Conservation (phyloP, 2,329 filamentous ascomycete species). For the Albophoma yamanashiensis region DNA sequence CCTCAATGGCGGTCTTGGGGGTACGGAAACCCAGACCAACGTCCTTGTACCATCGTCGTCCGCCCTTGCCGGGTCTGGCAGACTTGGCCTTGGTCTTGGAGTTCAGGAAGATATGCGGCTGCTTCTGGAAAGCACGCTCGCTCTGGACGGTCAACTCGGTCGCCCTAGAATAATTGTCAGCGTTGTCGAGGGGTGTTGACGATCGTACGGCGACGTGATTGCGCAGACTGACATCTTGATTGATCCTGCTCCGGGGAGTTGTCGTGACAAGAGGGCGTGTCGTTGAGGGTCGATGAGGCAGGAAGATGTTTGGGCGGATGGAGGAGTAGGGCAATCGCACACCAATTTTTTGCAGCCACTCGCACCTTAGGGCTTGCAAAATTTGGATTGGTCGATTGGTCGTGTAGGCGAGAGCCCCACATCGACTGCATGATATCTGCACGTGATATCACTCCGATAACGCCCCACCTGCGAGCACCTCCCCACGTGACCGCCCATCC, state of each 20-base stretch:
- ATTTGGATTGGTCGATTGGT: conserved; percentile 25
- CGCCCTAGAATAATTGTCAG: conserved; percentile 56
- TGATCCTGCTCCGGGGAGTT: conserved; percentile 28
- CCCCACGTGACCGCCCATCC: not conserved
- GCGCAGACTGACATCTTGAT: conserved; percentile 30
- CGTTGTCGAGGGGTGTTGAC: conserved; percentile 10
- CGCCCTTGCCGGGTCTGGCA: conserved; percentile 79
- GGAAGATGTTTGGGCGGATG: conserved; percentile 23
- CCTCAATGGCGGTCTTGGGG: conserved; percentile 97
- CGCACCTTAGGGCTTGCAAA: conserved; percentile 30
- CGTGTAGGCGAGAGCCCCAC: conserved; percentile 15
- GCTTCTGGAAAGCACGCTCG: conserved; percentile 99
- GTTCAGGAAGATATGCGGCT: conserved; percentile 99
- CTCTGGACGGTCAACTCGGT: conserved; percentile 99
- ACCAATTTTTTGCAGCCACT: conserved; percentile 22
- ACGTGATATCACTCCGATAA: conserved; percentile 1
- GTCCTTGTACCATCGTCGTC: conserved; percentile 96
- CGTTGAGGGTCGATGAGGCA: conserved; percentile 24
- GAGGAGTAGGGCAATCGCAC: conserved; percentile 26
- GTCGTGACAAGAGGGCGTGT: conserved; percentile 28
- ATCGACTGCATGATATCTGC: conserved; percentile 2
- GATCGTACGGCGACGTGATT: conserved; percentile 5
- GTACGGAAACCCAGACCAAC: conserved; percentile 98
- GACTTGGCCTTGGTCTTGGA: conserved; percentile 84
- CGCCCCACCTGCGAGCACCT: not conserved